Base-by-base conservation (phyloP, 306 rosid genomes). In the Dryas octopetala region DNA sequence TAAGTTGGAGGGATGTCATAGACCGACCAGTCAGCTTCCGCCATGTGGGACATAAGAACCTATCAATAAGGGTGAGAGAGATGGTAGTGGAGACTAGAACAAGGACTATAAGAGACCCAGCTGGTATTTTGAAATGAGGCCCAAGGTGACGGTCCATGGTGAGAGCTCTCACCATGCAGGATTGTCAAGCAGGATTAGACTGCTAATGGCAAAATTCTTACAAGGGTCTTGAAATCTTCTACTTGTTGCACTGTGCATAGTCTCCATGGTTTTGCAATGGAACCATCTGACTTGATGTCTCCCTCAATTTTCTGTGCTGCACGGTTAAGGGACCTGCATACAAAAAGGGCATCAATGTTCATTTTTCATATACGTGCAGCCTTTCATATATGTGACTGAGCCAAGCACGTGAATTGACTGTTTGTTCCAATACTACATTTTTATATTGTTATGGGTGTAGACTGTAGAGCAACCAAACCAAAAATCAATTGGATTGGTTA, bases 191-290 rank as follows among this genome's bases (percentile, higher is more conserved):
- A 85, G 28, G 15, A 13, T 61, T 65, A 86, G 48, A 88, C 45
- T 70, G 57, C 88, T 8, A 83, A 43, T 58, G 91, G 90, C 6
- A 85, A 7, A 14, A 89, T 83, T 66, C 84, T 85, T 7, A 88
- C 23, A 1, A 86, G 5, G 0, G 78, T 67, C 68, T 89, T 91
- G 10, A 89, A 73, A 63, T 86, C 88, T 76, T 89, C 90, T 13
- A 88, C 91, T 74, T 91, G 89, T 73, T 88, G 77, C 15, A 86
- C 49, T 19, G 83, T 83, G 86, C 96, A 83, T 16, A 88, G 58
- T 14, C 71, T 83, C 93, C 97, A 91, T 48, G 80, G 83, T 19
- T 19, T 19, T 61, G 81, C 79, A 43, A 82, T 69, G 49, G 82
- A 54, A 0, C 88, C 90, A 73, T 85, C 83, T 38, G 41, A 19